Evolutionary conservation across 164 flowering plant genomes (phyloP).

Genomic region (Cinnamomum micranthum): DNA sequence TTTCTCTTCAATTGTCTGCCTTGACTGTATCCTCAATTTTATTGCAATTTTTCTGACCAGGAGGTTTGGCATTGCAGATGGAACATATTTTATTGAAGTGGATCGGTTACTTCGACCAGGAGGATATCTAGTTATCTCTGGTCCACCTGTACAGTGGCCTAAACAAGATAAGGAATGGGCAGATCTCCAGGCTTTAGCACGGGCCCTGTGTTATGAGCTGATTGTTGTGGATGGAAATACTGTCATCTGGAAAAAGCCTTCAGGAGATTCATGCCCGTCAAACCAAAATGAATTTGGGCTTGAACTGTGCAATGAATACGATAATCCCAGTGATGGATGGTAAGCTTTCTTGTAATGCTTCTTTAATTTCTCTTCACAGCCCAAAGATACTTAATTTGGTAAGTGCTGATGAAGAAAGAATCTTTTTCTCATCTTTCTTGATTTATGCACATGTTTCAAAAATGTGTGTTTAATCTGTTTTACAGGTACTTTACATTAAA

Average conservation of each 20-base stretch:
- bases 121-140: conserved; percentile 90
- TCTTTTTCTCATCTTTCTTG: neutral
- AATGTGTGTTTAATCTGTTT: neutral
- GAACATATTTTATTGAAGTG: conserved; percentile 88
- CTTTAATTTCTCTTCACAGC: neutral
- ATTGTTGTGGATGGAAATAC: conserved; percentile 95
- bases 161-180: conserved; percentile 98
- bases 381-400: neutral
- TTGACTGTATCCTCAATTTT: neutral
- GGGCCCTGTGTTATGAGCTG: conserved; percentile 84
- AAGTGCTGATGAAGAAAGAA: neutral
- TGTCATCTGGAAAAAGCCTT: conserved; percentile 92
- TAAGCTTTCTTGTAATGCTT: conserved; percentile 21
- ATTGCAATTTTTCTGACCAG: conserved; percentile 7
- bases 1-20: conserved; percentile 1
- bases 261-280: conserved; percentile 71
- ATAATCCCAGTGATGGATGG: conserved; percentile 91
- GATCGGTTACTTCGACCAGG: conserved; percentile 94
- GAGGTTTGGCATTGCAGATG: conserved; percentile 58
- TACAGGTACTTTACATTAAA: conserved; percentile 80
- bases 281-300: conserved; percentile 86
- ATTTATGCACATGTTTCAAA: neutral
- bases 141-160: conserved; percentile 98
- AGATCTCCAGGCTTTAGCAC: conserved; percentile 89
- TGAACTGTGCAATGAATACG: conserved; percentile 64